These are phyloP conservation scores for Crithidia thermophila DNA, from an alignment of 208 protist genomes.

Conservation along the genomic window DNA sequence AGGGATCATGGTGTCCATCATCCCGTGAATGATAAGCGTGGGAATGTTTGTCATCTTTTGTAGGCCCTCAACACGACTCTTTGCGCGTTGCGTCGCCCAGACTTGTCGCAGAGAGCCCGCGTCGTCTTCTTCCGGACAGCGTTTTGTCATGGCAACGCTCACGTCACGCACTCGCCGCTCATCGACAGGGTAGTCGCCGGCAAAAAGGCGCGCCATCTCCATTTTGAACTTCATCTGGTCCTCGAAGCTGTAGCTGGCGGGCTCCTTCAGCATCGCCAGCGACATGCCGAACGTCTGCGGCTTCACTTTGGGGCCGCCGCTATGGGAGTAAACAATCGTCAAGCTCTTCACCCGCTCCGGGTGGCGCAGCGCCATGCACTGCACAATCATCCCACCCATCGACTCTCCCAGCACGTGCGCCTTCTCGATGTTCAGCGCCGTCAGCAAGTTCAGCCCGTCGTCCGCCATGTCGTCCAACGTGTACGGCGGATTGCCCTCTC, in stretches of 20 bases:
- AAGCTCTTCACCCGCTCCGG: constrained; percentile 52
- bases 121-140: constrained; percentile 38
- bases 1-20: constrained; percentile 56
- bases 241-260: constrained; percentile 33
- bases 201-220: constrained; percentile 19
- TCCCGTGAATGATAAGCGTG: constrained; percentile 61
- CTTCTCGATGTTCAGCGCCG: constrained; percentile 42
- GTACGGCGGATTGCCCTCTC: constrained; percentile 56
- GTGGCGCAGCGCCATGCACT: constrained; percentile 60
- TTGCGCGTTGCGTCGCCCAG: constrained; percentile 50
- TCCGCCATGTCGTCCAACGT: constrained; percentile 68
- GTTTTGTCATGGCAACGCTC: constrained; percentile 15
- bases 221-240: constrained; percentile 56
- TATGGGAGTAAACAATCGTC: constrained; percentile 57
- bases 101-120: constrained; percentile 59
- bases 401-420: constrained; percentile 65
- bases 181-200: constrained; percentile 44
- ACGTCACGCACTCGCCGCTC: constrained; percentile 21
- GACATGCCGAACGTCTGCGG: constrained; percentile 36
- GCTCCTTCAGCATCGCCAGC: constrained; percentile 43
- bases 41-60: constrained; percentile 18
- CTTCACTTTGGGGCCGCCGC: constrained; percentile 43
- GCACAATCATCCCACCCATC: constrained; percentile 86
- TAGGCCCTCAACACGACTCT: constrained; percentile 47
- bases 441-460: constrained; percentile 63